Percentiles rank a stretch among this genome's conserved stretches.
phyloP scores from a whole-genome alignment of 2,329 filamentous ascomycete species.

The Gliomastix tumulicola region DNA sequence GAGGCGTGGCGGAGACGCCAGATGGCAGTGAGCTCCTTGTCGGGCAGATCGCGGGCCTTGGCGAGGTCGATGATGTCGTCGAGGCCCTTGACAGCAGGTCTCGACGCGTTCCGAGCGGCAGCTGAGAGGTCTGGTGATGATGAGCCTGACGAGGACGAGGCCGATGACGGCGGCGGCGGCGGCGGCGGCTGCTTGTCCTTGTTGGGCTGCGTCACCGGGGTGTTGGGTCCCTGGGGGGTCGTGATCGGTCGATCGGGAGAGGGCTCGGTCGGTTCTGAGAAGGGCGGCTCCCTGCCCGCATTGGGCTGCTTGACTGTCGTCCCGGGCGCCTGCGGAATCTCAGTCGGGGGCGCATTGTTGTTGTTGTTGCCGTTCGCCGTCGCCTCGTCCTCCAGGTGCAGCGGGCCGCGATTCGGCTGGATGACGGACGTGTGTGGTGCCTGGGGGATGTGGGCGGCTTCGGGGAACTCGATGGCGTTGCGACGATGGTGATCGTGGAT shows the following conservation, averaged over 20 bases:
- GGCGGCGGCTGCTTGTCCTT: slow-evolving; percentile 9
- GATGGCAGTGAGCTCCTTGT: slow-evolving; percentile 76
- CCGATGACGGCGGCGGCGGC: slow-evolving; percentile 5
- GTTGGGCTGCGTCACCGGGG: slow-evolving; percentile 27
- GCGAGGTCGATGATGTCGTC: slow-evolving; percentile 63
- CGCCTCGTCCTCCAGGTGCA: too few relatives aligned
- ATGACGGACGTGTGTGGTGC: slow-evolving; percentile 10
- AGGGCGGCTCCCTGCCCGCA: background rate
- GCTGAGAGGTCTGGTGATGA: too few relatives aligned
- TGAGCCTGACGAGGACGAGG: too few relatives aligned
- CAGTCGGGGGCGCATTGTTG: background rate
- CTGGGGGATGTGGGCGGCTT: slow-evolving; percentile 8
- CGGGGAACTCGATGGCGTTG: slow-evolving; percentile 44
- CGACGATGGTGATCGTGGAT: slow-evolving; percentile 66
- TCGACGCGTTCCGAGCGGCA: slow-evolving; percentile 9
- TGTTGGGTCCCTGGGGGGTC: slow-evolving; percentile 26
- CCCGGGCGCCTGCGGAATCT: slow-evolving; percentile 6
- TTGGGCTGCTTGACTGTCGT: slow-evolving; percentile 7
- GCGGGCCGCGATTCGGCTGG: slow-evolving; percentile 5
- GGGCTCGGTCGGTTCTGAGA: slow-evolving; percentile 5
- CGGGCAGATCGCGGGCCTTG: slow-evolving; percentile 66
- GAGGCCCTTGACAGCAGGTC: slow-evolving; percentile 35
- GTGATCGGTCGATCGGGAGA: slow-evolving; percentile 3
- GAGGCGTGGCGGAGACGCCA: slow-evolving; percentile 85
- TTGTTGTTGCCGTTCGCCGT: background rate